Evolutionary conservation across 192 early-diverging fungal genomes (phyloP).

Genomic region (Coemansia interrupta): DNA sequence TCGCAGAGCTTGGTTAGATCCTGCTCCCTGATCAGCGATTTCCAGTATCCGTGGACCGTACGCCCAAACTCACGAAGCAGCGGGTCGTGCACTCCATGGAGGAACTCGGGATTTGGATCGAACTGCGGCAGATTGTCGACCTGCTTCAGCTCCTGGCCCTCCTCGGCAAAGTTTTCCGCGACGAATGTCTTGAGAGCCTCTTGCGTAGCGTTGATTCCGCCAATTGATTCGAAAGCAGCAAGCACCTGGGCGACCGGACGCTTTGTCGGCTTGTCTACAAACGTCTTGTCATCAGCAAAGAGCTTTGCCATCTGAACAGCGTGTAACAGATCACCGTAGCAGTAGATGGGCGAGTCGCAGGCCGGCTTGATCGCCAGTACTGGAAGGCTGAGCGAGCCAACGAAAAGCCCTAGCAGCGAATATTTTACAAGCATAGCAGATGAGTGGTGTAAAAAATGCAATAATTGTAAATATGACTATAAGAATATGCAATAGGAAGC

Average conservation of each 20-base stretch:
- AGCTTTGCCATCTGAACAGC: constrained; percentile 60
- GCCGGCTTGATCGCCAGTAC: constrained; percentile 6
- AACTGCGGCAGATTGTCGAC: constrained; percentile 36
- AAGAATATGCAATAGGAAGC: background rate
- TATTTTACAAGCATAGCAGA: background rate
- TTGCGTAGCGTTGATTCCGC: constrained; percentile 29
- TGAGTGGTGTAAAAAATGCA: background rate
- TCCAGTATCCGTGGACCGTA: constrained; percentile 59
- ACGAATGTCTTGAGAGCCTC: constrained; percentile 53
- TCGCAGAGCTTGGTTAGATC: constrained; percentile 53
- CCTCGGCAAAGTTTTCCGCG: constrained; percentile 55
- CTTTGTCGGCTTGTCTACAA: constrained; percentile 67
- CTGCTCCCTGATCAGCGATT: constrained; percentile 56
- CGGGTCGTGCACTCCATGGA: constrained; percentile 47
- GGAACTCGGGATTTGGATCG: constrained; percentile 42
- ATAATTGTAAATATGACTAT: background rate
- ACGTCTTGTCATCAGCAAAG: constrained; percentile 70
- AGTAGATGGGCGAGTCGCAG: constrained; percentile 69
- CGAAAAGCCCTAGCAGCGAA: background rate
- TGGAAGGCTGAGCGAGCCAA: background rate
- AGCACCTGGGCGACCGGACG: constrained; percentile 57
- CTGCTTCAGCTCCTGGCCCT: constrained; percentile 53
- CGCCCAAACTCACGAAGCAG: constrained; percentile 50
- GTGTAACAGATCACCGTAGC: constrained; percentile 60
- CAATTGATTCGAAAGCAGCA: constrained; percentile 50